phyloP scores from a whole-genome alignment of 345 rosid genomes.

The Firmiana major region DNA sequence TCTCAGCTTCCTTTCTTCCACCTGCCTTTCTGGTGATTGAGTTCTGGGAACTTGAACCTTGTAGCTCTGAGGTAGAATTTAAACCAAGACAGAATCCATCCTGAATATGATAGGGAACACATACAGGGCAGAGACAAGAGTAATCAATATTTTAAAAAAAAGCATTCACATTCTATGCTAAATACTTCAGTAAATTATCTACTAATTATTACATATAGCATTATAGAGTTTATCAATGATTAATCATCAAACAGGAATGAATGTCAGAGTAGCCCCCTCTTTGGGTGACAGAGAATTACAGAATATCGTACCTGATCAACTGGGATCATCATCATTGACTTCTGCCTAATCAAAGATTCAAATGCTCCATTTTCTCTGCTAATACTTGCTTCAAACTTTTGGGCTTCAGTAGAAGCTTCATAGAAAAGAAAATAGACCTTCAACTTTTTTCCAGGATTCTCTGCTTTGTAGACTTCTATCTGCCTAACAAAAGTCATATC shows the following conservation, averaged over 20 bases:
- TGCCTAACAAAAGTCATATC: conserved; percentile 83
- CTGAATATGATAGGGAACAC: conserved; percentile 31
- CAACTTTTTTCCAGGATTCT: conserved; percentile 67
- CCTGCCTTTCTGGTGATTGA: conserved; percentile 88
- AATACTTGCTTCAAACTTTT: conserved; percentile 94
- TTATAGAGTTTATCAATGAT: not conserved
- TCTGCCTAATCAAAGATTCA: conserved; percentile 94
- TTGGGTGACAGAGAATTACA: not conserved
- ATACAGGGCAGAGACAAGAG: not conserved
- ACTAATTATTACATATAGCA: not conserved
- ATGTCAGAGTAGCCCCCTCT: not conserved
- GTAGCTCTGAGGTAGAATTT: conserved; percentile 47
- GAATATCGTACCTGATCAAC: conserved; percentile 69
- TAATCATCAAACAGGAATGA: not conserved
- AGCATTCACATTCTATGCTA: not conserved
- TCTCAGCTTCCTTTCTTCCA: conserved; percentile 83
- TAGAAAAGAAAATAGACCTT: conserved; percentile 92
- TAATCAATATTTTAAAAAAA: not conserved
- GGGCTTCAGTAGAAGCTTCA: conserved; percentile 88
- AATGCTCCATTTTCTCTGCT: conserved; percentile 91
- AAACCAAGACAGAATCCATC: conserved; percentile 61
- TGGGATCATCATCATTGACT: conserved; percentile 93
- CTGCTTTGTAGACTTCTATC: conserved; percentile 92
- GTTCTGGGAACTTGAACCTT: conserved; percentile 71
- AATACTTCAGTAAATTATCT: not conserved